Evolutionary conservation across 257 asterid genomes (phyloP), one percentile per base, ranked within the genome.

Genomic region (Avicennia marina): DNA sequence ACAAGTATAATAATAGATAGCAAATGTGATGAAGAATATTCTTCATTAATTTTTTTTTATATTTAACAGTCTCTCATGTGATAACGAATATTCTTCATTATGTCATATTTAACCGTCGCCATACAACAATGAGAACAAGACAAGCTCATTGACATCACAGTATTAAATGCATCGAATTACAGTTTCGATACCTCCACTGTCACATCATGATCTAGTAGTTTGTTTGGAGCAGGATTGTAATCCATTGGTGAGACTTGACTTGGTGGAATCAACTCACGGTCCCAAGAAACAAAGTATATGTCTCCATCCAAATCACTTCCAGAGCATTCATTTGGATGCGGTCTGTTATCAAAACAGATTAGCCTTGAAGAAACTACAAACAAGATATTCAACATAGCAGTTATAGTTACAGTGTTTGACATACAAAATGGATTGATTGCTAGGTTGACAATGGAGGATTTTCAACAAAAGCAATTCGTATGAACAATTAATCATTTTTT

Each of bases 221-320:
- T 10, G 61, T 26, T 75, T 19, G 91, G 89, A 22, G 89, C 89
- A 2, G 97, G 87, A 21, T 79, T 61, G 65, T 93, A 89, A 66
- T 74, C 81, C 94, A 89, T 93, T 2, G 98, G 83, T 6, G 40
- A 0, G 20, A 17, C 51, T 62, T 80, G 83, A 44, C 1, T 34
- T 12, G 74, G 69, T 4, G 96, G 98, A 61, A 89, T 74, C 79
- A 93, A 39, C 12, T 84, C 97, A 12, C 21, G 59, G 44, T 93
- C 98, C 98, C 97, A 89, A 56, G 95, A 78, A 18, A 93, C 97
- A 62, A 88, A 89, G 80, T 86, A 93, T 61, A 89, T 58, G 65
- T 93, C 98, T 32, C 98, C 98, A 60, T 93, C 98, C 81, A 89
- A 75, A 67, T 93, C 98, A 57, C 97, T 86, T 60, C 98, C 95